phyloP scores from a whole-genome alignment of 2,329 filamentous ascomycete species.

The Aspergillus pseudotamarii region DNA sequence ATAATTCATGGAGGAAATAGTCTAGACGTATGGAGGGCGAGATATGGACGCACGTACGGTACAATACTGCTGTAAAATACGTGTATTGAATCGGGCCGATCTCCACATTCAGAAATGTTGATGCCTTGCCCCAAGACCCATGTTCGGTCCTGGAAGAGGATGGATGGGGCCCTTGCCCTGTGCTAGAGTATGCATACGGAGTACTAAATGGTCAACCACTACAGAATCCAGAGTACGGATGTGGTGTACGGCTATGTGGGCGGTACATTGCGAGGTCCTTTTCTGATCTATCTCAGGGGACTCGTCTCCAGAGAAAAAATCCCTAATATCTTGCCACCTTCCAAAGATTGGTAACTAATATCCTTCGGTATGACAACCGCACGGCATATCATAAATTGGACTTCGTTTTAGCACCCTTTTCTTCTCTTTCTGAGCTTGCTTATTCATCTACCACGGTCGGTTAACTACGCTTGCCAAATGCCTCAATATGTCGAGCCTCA shows the following conservation, averaged over 20 bases:
- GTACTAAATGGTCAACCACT: background rate
- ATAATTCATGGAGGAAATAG: background rate
- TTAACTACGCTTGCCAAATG: background rate
- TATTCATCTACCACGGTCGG: background rate
- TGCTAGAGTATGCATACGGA: background rate
- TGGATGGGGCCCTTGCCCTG: background rate
- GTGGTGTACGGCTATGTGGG: background rate
- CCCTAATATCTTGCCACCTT: background rate
- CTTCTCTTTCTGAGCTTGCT: background rate
- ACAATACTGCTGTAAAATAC: background rate
- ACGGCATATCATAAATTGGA: background rate
- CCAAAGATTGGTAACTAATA: background rate
- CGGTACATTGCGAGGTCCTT: background rate
- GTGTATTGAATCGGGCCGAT: background rate
- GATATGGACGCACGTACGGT: background rate
- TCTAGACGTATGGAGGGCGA: background rate
- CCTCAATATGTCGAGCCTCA: background rate
- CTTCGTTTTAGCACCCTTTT: background rate
- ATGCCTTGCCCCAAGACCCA: constrained; percentile 16
- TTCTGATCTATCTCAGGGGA: background rate
- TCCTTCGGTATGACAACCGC: background rate
- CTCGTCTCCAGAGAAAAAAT: background rate
- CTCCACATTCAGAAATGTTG: constrained; percentile 14
- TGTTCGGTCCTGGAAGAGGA: background rate
- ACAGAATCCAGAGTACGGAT: background rate